A percentile compares a stretch with the other conserved stretches of the same genome.
phyloP scores from a whole-genome alignment of 208 protist genomes.

The Leptomonas seymouri region DNA sequence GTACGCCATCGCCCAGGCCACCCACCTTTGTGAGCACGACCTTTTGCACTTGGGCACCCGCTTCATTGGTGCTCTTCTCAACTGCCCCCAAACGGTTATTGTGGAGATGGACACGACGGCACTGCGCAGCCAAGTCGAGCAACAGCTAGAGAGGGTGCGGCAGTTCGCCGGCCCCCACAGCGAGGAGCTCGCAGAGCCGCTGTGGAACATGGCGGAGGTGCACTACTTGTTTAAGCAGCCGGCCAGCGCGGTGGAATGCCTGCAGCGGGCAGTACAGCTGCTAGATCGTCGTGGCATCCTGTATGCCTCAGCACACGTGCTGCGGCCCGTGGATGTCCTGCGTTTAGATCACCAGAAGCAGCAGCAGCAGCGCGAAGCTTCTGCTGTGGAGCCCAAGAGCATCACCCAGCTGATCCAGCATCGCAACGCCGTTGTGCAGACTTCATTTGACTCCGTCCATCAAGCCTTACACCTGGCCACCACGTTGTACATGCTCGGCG shows the following conservation, averaged over 20 bases:
- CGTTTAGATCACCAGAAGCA: constrained; percentile 20
- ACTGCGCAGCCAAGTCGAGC: constrained; percentile 19
- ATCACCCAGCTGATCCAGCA: constrained; percentile 16
- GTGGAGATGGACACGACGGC: constrained; percentile 35
- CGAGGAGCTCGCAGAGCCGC: constrained; percentile 37
- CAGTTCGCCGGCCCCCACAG: constrained; percentile 37
- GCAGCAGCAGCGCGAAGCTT: not conserved
- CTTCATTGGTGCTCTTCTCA: constrained; percentile 47
- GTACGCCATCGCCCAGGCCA: constrained; percentile 44
- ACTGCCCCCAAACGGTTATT: constrained; percentile 35
- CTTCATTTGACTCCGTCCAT: constrained; percentile 23
- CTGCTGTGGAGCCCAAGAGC: not conserved
- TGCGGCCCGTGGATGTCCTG: constrained; percentile 55
- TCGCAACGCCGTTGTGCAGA: constrained; percentile 27
- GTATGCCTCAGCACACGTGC: constrained; percentile 38
- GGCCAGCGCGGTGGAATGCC: constrained; percentile 31
- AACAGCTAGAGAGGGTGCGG: constrained; percentile 23
- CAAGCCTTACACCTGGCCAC: constrained; percentile 19
- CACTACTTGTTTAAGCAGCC: constrained; percentile 48
- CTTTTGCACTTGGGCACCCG: constrained; percentile 34
- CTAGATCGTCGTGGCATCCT: constrained; percentile 61
- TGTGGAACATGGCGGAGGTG: constrained; percentile 57
- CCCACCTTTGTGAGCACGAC: constrained; percentile 32
- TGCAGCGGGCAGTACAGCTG: constrained; percentile 46
- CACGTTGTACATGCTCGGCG: constrained; percentile 32